A percentile compares a stretch with the other conserved stretches of the same genome.
Conservation (phyloP, 192 early-diverging fungal species). For the Chytriomyces sp. region DNA sequence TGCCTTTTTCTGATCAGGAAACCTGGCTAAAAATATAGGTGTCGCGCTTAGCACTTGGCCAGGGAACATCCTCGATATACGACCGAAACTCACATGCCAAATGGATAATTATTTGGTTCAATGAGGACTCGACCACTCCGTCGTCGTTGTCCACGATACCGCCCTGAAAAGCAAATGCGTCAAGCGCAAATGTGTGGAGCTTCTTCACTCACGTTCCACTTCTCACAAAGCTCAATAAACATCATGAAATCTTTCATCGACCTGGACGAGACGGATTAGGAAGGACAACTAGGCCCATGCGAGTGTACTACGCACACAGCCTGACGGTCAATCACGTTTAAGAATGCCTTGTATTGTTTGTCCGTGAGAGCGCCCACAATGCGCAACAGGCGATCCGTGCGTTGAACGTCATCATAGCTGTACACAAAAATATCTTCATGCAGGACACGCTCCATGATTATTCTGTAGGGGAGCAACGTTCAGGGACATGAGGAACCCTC, state of each 20-base stretch:
- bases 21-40: constrained; percentile 19
- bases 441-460: constrained; percentile 63
- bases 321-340: constrained; percentile 74
- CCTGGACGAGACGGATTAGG: constrained; percentile 27
- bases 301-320: constrained; percentile 47
- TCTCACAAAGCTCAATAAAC: constrained; percentile 67
- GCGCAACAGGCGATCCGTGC: constrained; percentile 71
- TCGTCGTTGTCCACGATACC: constrained; percentile 44
- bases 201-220: constrained; percentile 51
- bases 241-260: constrained; percentile 59
- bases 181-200: constrained; percentile 13
- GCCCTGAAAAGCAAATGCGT: constrained; percentile 24
- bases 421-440: constrained; percentile 66
- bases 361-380: constrained; percentile 67
- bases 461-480: constrained; percentile 1
- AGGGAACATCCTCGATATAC: constrained; percentile 20
- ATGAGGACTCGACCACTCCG: constrained; percentile 47
- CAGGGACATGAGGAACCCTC: not conserved
- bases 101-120: constrained; percentile 56
- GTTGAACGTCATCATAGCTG: constrained; percentile 49
- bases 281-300: constrained; percentile 10
- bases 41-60: not conserved
- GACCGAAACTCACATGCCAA: constrained; percentile 48
- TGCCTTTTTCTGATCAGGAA: constrained; percentile 71
- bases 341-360: constrained; percentile 73